Conservation (phyloP, 2,329 filamentous ascomycete genomes). For the Shiraia bambusicola region DNA sequence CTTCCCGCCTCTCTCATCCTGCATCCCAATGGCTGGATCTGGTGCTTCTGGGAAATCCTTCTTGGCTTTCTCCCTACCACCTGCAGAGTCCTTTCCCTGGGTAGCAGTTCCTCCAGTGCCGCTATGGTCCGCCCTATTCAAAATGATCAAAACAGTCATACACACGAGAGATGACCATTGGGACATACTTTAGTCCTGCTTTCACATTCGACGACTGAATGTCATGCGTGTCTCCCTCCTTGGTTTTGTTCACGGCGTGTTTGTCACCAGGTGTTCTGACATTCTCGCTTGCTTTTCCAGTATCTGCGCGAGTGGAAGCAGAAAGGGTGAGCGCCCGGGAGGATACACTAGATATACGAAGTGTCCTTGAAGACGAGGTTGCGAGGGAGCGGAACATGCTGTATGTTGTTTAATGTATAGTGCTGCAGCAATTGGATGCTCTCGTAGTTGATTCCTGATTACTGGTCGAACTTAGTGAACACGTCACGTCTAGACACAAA, state of each 20-base stretch:
- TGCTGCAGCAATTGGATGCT: neutral
- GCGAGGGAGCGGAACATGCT: constrained; percentile 17
- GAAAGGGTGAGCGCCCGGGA: no score
- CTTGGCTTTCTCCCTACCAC: constrained; percentile 47
- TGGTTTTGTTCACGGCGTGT: constrained; percentile 28
- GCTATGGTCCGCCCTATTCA: constrained; percentile 24
- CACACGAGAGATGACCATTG: neutral
- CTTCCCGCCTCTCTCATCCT: constrained; percentile 53
- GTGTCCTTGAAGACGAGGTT: constrained; percentile 9
- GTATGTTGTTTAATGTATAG: neutral
- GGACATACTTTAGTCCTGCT: constrained; percentile 38
- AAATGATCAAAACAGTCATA: constrained; percentile 2
- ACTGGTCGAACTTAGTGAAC: no score
- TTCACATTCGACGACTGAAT: constrained; percentile 36
- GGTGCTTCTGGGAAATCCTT: constrained; percentile 52
- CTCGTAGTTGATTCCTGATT: no score
- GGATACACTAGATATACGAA: neutral
- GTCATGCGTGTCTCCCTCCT: constrained; percentile 40
- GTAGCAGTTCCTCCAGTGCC: constrained; percentile 47
- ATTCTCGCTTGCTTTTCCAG: constrained; percentile 17
- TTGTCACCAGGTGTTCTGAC: constrained; percentile 27
- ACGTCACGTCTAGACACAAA: no score
- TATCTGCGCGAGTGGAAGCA: constrained; percentile 12
- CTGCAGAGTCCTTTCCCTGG: constrained; percentile 40
- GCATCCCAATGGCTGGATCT: constrained; percentile 51